Percentiles rank a stretch among this genome's conserved stretches.
phyloP scores from a whole-genome alignment of 768 basidiomycete genomes.

The Coprinopsis marcescibilis region DNA sequence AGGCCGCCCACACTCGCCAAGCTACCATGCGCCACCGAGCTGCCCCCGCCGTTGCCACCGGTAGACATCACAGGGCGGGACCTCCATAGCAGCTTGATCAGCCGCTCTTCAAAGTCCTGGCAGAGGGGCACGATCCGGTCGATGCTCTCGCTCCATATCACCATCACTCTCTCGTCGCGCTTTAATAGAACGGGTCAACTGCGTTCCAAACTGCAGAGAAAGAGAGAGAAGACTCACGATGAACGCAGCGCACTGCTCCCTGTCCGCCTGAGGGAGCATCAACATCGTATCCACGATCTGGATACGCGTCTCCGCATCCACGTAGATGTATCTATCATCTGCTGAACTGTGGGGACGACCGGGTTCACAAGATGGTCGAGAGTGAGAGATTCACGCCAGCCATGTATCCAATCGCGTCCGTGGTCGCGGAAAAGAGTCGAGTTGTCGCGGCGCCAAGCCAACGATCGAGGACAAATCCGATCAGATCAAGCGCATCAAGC shows the following conservation, averaged over 20 bases:
- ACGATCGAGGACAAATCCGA: no score
- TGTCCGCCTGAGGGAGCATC: slow-evolving; percentile 72
- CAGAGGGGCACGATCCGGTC: slow-evolving; percentile 72
- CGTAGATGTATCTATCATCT: slow-evolving; percentile 54
- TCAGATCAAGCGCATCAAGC: no score
- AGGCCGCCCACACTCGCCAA: not conserved
- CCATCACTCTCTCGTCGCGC: slow-evolving; percentile 79
- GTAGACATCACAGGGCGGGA: slow-evolving; percentile 25
- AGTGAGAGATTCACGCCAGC: not conserved
- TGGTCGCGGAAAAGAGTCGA: no score
- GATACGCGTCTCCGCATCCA: slow-evolving; percentile 81
- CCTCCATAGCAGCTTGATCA: slow-evolving; percentile 80
- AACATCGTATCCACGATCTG: slow-evolving; percentile 79
- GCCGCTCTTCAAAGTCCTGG: slow-evolving; percentile 67
- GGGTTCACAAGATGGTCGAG: not conserved
- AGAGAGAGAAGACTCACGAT: slow-evolving; percentile 44
- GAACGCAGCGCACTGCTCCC: slow-evolving; percentile 86
- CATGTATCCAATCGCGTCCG: no score
- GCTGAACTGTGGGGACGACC: slow-evolving; percentile 33
- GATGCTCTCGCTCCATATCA: slow-evolving; percentile 80
- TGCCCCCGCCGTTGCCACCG: slow-evolving; percentile 8
- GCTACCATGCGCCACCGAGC: slow-evolving; percentile 9
- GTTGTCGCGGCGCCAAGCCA: no score
- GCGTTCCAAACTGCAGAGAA: not conserved
- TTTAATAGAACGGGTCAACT: slow-evolving; percentile 17